Evolutionary conservation across 306 rosid genomes (phyloP), one percentile per base, ranked within the genome.

Genomic region (Mucuna pruriens): DNA sequence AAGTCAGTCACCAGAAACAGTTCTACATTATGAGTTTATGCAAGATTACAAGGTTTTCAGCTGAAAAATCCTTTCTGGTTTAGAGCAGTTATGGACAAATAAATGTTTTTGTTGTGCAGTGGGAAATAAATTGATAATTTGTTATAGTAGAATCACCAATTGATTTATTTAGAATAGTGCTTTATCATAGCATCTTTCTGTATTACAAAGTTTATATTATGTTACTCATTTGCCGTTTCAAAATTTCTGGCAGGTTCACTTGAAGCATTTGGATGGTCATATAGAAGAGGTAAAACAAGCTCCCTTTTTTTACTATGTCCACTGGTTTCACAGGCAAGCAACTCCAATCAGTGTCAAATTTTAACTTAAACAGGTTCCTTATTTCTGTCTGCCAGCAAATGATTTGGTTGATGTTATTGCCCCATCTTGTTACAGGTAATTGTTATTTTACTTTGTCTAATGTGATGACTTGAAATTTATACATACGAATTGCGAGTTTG

Each of bases 11-110:
- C 97, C 99, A 9, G 98, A 93, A 78, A 95, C 97, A 60, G 99
- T 95, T 87, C 97, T 95, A 57, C 99, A 95, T 85, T 95, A 95
- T 0, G 99, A 95, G 86, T 95, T 95, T 87, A 95, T 93, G 99
- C 99, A 95, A 89, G 99, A 95, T 84, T 95, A 93, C 87, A 93
- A 95, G 99, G 98, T 95, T 84, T 74, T 75, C 83, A 64, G 22
- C 52, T 75, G 19, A 49, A 80, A 51, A 17, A 5, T 60, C 71
- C 34, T 31, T 60, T 85, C 13, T 74, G n/a, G 36, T 25, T 17
- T 15, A 23, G 70, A 38, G 71, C 17, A 66, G 31, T 52, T 73
- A 54, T 39, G 52, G 57, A 57, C 42, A 2, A 6, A 31, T 63
- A 19, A 13, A 16, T 26, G 34, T 26, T 78, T 70, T 69, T 26